These are phyloP conservation scores for Xylaria sp. DNA, from an alignment of 2,329 filamentous ascomycete species.

Conservation along the genomic window DNA sequence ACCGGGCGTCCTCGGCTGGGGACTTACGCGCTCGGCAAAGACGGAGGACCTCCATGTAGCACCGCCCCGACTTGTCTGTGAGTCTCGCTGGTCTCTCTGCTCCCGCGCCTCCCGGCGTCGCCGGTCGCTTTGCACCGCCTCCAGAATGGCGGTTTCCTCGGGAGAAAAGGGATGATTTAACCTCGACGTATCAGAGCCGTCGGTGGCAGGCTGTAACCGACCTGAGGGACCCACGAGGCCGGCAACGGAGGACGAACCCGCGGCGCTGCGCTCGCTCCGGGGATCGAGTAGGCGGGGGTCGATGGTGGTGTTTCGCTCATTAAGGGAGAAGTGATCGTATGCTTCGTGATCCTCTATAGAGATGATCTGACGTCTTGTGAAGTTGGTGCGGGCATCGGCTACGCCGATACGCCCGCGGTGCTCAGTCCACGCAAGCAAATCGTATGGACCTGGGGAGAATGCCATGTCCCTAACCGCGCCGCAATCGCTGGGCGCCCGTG, in stretches of 20 bases:
- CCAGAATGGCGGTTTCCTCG: slow-evolving; percentile 66
- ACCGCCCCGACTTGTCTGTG: slow-evolving; percentile 37
- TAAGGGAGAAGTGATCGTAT: slow-evolving; percentile 65
- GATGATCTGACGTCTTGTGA: slow-evolving; percentile 75
- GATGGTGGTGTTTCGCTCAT: slow-evolving; percentile 64
- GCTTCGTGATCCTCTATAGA: slow-evolving; percentile 68
- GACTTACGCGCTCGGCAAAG: slow-evolving; percentile 50
- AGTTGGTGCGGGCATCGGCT: slow-evolving; percentile 75
- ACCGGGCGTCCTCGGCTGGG: slow-evolving; percentile 35
- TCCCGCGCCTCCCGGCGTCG: slow-evolving; percentile 59
- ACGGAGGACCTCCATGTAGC: slow-evolving; percentile 45
- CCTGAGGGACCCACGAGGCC: slow-evolving; percentile 49
- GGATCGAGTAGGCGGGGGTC: slow-evolving; percentile 63
- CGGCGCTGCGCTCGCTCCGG: slow-evolving; percentile 55
- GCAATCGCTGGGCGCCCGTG: slow-evolving; percentile 72
- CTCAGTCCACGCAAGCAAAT: slow-evolving; percentile 93
- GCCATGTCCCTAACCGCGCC: slow-evolving; percentile 91
- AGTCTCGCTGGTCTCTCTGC: slow-evolving; percentile 45
- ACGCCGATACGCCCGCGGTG: slow-evolving; percentile 81
- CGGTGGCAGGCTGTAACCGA: slow-evolving; percentile 46
- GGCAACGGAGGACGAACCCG: slow-evolving; percentile 46
- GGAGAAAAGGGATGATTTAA: slow-evolving; percentile 62
- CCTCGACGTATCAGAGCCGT: slow-evolving; percentile 52
- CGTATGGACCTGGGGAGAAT: slow-evolving; percentile 89
- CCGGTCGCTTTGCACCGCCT: slow-evolving; percentile 65